Percentiles rank a stretch among this genome's conserved stretches.
Evolutionary conservation across 2,329 filamentous ascomycete genomes (phyloP).

Genomic region (Fusarium sp.): DNA sequence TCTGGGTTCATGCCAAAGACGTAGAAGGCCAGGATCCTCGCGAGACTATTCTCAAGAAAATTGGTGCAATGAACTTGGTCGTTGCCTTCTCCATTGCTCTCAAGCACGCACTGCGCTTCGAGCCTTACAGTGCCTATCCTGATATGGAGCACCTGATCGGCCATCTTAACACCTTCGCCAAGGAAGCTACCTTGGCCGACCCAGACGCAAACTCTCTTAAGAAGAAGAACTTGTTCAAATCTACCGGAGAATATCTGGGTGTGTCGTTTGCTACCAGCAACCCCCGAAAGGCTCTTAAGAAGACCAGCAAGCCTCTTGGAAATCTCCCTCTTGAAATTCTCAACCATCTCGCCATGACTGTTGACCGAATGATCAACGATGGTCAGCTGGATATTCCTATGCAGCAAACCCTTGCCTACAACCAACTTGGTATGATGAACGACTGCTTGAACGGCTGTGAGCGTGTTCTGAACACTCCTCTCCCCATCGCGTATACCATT

Average conservation of each 20-base stretch:
- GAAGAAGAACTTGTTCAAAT: conserved; percentile 67
- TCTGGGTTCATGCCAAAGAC: conserved; percentile 82
- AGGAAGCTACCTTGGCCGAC: conserved; percentile 57
- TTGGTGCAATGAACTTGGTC: conserved; percentile 80
- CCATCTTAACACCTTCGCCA: conserved; percentile 80
- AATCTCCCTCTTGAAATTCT: conserved; percentile 87
- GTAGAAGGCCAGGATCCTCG: conserved; percentile 62
- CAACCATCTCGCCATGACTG: conserved; percentile 72
- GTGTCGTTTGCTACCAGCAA: conserved; percentile 80
- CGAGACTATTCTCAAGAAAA: conserved; percentile 73
- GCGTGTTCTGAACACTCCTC: conserved; percentile 81
- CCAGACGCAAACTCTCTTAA: conserved; percentile 47
- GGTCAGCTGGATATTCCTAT: conserved; percentile 64
- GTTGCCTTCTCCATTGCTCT: conserved; percentile 79
- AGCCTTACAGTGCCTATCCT: conserved; percentile 80
- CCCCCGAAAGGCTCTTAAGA: conserved; percentile 80
- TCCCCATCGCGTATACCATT: conserved; percentile 85
- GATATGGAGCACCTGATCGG: conserved; percentile 75
- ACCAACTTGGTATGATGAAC: conserved; percentile 70
- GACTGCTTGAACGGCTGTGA: conserved; percentile 78
- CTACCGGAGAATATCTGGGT: conserved; percentile 76
- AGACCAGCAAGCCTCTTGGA: conserved; percentile 74
- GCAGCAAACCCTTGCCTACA: conserved; percentile 69
- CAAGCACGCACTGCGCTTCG: conserved; percentile 85
- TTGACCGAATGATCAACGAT: conserved; percentile 67